A percentile compares a stretch with the other conserved stretches of the same genome.
These are phyloP conservation scores for Haematococcus sp. DNA, from an alignment of 139 green algal genomes.

Conservation along the genomic window DNA sequence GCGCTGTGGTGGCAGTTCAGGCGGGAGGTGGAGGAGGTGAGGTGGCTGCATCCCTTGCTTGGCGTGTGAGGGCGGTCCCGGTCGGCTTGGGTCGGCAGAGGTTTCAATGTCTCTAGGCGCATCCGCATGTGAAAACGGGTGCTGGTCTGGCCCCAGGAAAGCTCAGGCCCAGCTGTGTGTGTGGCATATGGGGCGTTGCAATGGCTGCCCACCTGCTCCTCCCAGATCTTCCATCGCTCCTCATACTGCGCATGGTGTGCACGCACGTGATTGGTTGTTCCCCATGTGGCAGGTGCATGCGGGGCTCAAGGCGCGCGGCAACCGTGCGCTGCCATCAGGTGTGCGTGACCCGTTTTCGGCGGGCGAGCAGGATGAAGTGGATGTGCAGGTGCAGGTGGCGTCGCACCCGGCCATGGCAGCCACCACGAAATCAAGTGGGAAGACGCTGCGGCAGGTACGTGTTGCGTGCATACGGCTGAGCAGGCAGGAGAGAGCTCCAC, in stretches of 20 bases:
- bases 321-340: background rate
- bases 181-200: too few species aligned
- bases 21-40: slow-evolving; percentile 6
- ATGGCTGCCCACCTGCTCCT: too few species aligned
- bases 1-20: slow-evolving; percentile 6
- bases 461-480: too few species aligned
- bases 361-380: background rate
- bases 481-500: too few species aligned
- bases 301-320: background rate
- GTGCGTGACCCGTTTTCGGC: background rate
- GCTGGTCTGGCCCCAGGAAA: background rate
- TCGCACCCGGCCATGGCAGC: slow-evolving; percentile 28
- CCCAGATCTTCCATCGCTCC: background rate
- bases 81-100: too few species aligned
- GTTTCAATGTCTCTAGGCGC: too few species aligned
- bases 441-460: slow-evolving; percentile 22
- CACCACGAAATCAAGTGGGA: slow-evolving; percentile 26
- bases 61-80: too few species aligned
- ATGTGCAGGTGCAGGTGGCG: too few species aligned
- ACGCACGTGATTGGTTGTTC: background rate
- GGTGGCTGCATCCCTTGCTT: background rate
- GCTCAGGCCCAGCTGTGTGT: background rate
- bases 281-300: background rate
- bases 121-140: too few species aligned
- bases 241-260: background rate